A percentile compares a stretch with the other conserved stretches of the same genome.
These are phyloP conservation scores for Cladorrhinum samala DNA, from an alignment of 495 filamentous ascomycete species.

Conservation along the genomic window DNA sequence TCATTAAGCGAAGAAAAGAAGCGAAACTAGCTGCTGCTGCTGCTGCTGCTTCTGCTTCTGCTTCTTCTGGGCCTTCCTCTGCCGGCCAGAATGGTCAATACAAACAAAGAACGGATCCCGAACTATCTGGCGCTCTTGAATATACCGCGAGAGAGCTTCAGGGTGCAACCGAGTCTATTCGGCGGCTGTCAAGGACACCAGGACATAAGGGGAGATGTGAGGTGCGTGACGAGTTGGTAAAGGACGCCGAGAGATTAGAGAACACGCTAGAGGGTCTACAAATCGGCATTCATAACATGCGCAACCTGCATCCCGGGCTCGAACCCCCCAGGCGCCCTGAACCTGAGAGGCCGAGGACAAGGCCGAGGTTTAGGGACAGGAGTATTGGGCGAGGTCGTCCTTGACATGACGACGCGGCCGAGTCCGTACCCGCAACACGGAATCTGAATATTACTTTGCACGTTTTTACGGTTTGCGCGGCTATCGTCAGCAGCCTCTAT, in stretches of 20 bases:
- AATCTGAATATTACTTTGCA: too few relatives aligned
- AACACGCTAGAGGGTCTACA: conserved; percentile 13
- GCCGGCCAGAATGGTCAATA: background rate
- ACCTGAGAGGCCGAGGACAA: background rate
- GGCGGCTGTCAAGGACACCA: conserved; percentile 1
- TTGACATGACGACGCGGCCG: too few relatives aligned
- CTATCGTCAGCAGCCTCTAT: too few relatives aligned
- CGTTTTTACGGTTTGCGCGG: too few relatives aligned
- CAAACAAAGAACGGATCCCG: conserved; percentile 3
- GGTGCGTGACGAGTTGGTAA: conserved; percentile 15
- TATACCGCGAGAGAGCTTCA: conserved; percentile 18
- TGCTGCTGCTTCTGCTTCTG: background rate
- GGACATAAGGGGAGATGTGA: conserved; percentile 15
- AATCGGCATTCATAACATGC: conserved; percentile 22
- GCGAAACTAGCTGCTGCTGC: conserved; percentile 9
- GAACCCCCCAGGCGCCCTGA: too few relatives aligned
- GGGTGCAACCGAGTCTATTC: conserved; percentile 13
- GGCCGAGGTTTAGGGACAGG: background rate
- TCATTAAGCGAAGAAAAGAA: conserved; percentile 15
- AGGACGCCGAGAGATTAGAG: conserved; percentile 17
- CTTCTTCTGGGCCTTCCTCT: background rate
- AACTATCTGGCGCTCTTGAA: conserved; percentile 19
- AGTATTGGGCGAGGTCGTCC: conserved; percentile 5
- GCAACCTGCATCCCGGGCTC: conserved; percentile 21
- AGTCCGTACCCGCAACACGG: too few relatives aligned